phyloP scores from a whole-genome alignment of 768 basidiomycete genomes.

The Boletus pseudopeckii region DNA sequence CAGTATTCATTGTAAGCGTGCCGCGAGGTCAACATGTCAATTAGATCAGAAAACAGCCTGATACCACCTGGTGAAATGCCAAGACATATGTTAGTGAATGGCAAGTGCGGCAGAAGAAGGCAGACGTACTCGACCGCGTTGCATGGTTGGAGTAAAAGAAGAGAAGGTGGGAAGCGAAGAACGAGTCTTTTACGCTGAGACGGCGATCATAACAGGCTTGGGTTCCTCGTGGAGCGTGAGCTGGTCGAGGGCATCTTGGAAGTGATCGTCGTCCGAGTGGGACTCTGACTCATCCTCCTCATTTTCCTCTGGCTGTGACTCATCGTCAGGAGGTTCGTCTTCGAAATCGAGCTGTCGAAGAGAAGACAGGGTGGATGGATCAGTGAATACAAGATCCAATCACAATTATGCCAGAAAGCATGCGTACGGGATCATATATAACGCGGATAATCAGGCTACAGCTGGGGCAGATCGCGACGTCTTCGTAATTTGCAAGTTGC shows the following conservation, averaged over 20 bases:
- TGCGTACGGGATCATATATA: constrained; percentile 88
- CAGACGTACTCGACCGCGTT: constrained; percentile 2
- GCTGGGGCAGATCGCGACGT: constrained; percentile 93
- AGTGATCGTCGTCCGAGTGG: constrained; percentile 43
- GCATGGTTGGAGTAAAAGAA: neutral
- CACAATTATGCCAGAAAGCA: neutral
- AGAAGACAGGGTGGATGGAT: neutral
- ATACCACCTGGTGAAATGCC: neutral
- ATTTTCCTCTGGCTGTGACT: constrained; percentile 24
- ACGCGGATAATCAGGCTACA: constrained; percentile 92
- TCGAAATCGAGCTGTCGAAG: constrained; percentile 72
- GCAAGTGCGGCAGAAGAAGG: neutral
- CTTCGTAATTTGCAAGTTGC: constrained; percentile 87
- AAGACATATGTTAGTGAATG: neutral
- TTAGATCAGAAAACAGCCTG: neutral
- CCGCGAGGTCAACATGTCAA: neutral
- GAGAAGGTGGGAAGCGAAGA: neutral
- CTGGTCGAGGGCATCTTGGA: constrained; percentile 68
- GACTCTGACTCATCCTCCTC: constrained; percentile 35
- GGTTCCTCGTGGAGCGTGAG: constrained; percentile 34
- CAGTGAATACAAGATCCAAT: constrained; percentile 5
- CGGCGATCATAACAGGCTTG: constrained; percentile 8
- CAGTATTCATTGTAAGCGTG: neutral
- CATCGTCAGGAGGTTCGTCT: constrained; percentile 64
- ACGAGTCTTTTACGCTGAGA: constrained; percentile 14